A percentile compares a stretch with the other conserved stretches of the same genome.
phyloP scores from a whole-genome alignment of 768 basidiomycete genomes.

The Sporobolomyces pararoseus region DNA sequence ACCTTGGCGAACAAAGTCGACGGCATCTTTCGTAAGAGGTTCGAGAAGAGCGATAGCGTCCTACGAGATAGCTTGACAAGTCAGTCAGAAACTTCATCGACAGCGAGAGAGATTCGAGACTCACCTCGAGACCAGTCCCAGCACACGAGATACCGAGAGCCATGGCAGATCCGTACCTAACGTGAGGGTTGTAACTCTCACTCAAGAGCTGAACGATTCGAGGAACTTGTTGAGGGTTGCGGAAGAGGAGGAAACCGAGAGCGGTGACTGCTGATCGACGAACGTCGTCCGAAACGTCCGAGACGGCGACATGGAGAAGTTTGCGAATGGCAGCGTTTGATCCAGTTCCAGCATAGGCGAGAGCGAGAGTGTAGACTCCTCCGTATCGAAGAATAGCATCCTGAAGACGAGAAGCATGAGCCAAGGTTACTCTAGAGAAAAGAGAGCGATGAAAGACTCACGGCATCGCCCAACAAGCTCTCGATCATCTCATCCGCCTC shows the following conservation, averaged over 20 bases:
- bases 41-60: slow-evolving; percentile 95
- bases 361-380: slow-evolving; percentile 90
- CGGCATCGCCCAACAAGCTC: slow-evolving; percentile 77
- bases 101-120: slow-evolving; percentile 30
- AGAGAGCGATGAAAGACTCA: slow-evolving; percentile 47
- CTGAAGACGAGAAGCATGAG: slow-evolving; percentile 51
- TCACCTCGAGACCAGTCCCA: slow-evolving; percentile 86
- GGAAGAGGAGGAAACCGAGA: slow-evolving; percentile 92
- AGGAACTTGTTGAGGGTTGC: slow-evolving; percentile 92
- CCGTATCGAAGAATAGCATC: slow-evolving; percentile 96
- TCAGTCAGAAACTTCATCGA: slow-evolving; percentile 6
- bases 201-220: slow-evolving; percentile 92
- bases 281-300: slow-evolving; percentile 96
- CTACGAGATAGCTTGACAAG: slow-evolving; percentile 51
- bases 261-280: slow-evolving; percentile 93
- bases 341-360: slow-evolving; percentile 93
- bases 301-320: slow-evolving; percentile 91
- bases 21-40: slow-evolving; percentile 95
- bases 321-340: slow-evolving; percentile 89
- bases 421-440: too few relatives aligned
- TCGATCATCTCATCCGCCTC: slow-evolving; percentile 82
- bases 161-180: slow-evolving; percentile 91
- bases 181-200: slow-evolving; percentile 98
- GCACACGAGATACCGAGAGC: slow-evolving; percentile 96
- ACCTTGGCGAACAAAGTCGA: slow-evolving; percentile 97